Evolutionary conservation across 2,329 filamentous ascomycete genomes (phyloP), one percentile per base, ranked within the genome.

Genomic region (Geoglossum cookeanum): DNA sequence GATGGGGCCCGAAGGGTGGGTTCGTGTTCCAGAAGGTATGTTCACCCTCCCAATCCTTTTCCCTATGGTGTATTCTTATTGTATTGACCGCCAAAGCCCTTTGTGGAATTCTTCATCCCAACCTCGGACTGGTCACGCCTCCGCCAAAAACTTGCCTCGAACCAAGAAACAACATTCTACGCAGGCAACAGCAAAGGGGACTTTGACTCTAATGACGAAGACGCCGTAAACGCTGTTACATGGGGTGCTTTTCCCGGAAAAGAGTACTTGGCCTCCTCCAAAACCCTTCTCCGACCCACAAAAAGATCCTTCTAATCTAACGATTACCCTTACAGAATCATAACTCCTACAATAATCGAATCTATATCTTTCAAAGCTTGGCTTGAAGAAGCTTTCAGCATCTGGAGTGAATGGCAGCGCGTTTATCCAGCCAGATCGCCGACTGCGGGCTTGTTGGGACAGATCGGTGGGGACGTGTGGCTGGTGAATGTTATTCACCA

Each of bases 191-290:
- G 78, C 0, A 72, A 74, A 1, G 87, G 87, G n/a, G 84, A 87
- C 59, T 94, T 92, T 65, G 75, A 82, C 59, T 85, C 85, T 13
- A 87, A 69, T 5, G 69, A 73, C 51, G 70, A 83, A 0, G 80
- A 86, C 60, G 69, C 73, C 64, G 91, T 94, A 33, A 96, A 97
- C 66, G 89, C 91, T 0, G 92, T 98, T 1, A 98, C 92, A 0
- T 97, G 91, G 91, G 91, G 91, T 55, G 87, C 89, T 0, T 97
- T 97, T 71, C 85, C 87, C 0, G 88, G 88, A 47, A 96, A 96
- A 71, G 91, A 97, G 70, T 58, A 30, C 13, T 33, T 54, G 32
- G 1, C 17, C 42, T 47, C 44, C 27, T 4, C 22, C 22, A 22
- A 22, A 22, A 44, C 17, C 27, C 37, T 3, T 3, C 15, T 8